Evolutionary conservation across 2,329 filamentous ascomycete genomes (phyloP).

Genomic region (Plenodomus biglobosus): DNA sequence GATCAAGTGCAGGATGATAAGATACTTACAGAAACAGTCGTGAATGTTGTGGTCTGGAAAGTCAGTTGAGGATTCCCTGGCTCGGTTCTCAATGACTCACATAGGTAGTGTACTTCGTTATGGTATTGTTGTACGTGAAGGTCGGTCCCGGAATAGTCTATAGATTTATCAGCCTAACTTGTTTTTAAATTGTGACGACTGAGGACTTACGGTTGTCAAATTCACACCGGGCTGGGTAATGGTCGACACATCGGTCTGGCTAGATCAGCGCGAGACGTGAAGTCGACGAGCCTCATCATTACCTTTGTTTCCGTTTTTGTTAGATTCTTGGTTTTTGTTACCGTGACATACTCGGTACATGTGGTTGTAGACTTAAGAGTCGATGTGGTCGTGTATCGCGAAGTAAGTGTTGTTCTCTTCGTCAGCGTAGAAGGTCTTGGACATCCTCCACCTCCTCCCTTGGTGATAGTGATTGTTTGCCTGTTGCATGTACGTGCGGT

Average conservation of each 20-base stretch:
- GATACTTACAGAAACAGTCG: slow-evolving; percentile 18
- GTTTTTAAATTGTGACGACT: not conserved
- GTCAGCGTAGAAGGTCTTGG: not conserved
- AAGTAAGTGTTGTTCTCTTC: not conserved
- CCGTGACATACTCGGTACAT: slow-evolving; percentile 3
- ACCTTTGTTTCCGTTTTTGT: slow-evolving; percentile 9
- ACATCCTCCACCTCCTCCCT: not conserved
- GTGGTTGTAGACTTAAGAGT: slow-evolving; percentile 15
- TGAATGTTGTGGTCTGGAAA: slow-evolving; percentile 16
- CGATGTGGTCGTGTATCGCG: not conserved
- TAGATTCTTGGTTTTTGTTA: slow-evolving; percentile 2
- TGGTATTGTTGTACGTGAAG: slow-evolving; percentile 13
- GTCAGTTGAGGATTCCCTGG: not conserved
- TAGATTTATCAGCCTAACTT: not conserved
- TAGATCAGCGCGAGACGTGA: not conserved
- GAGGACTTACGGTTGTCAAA: not conserved
- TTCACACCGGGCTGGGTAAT: not conserved
- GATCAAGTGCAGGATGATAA: no score
- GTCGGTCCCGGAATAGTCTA: slow-evolving; percentile 4
- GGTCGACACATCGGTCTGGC: not conserved
- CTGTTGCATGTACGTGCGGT: not conserved
- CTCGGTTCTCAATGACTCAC: not conserved
- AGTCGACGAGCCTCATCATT: not conserved
- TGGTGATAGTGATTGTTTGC: slow-evolving; percentile 4
- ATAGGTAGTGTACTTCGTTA: slow-evolving; percentile 10